Evolutionary conservation across 1,139 yeast species (phyloP).

Genomic region (Candida sojae): DNA sequence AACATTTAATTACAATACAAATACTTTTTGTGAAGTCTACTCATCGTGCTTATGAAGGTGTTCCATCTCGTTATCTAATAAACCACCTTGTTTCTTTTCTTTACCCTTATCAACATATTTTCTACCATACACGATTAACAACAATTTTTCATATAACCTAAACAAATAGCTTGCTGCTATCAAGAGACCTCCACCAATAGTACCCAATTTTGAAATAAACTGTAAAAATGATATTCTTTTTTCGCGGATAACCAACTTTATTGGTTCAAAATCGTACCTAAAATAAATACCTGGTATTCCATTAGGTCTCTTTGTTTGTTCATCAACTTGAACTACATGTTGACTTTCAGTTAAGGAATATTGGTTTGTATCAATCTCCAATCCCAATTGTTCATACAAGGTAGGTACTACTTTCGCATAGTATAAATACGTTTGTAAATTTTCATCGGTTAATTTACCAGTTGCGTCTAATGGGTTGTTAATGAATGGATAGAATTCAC

Average conservation of each 20-base stretch:
- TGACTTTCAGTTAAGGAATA: conserved; percentile 73
- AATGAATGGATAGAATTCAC: conserved; percentile 83
- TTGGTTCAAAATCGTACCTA: conserved; percentile 87
- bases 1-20: no score
- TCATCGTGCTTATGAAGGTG: conserved; percentile 2
- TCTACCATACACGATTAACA: conserved; percentile 49
- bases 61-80: conserved; percentile 15
- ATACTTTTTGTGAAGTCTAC: neutral
- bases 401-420: conserved; percentile 86
- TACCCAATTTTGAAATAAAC: conserved; percentile 75
- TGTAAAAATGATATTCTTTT: conserved; percentile 72
- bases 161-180: conserved; percentile 54
- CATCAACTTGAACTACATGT: conserved; percentile 22
- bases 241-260: conserved; percentile 69
- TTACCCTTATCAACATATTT: conserved; percentile 54
- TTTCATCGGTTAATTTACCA: conserved; percentile 52
- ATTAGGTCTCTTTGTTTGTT: conserved; percentile 22
- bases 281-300: conserved; percentile 79
- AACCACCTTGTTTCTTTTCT: conserved; percentile 49
- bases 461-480: conserved; percentile 84
- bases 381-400: conserved; percentile 67
- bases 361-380: conserved; percentile 77
- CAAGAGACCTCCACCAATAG: conserved; percentile 74
- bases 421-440: conserved; percentile 57
- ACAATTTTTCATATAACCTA: conserved; percentile 48